These are phyloP conservation scores for Daphne laureola DNA, from an alignment of 441 rosid species.

Conservation along the genomic window DNA sequence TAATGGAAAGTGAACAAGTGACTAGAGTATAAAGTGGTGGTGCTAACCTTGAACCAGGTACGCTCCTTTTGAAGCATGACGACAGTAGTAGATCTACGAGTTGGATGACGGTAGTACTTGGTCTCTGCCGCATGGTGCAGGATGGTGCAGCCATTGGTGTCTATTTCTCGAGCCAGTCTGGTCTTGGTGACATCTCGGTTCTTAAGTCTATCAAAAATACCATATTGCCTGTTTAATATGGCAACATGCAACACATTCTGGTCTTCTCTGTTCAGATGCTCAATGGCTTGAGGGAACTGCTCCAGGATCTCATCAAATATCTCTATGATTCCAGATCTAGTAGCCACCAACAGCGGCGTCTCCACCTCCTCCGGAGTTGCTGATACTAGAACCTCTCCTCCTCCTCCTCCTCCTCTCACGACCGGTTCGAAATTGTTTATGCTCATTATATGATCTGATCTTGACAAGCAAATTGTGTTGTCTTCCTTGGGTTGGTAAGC, in stretches of 20 bases:
- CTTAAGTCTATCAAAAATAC: slow-evolving; percentile 1
- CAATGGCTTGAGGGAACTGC: slow-evolving; percentile 15
- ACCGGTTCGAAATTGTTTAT: no score
- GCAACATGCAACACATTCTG: slow-evolving; percentile 24
- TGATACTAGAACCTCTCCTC: no score
- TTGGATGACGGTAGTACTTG: not conserved
- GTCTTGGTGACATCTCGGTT: not conserved
- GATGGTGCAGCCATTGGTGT: slow-evolving; percentile 10
- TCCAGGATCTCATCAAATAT: slow-evolving; percentile 13
- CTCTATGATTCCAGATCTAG: slow-evolving; percentile 18
- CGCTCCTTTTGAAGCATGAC: slow-evolving; percentile 23
- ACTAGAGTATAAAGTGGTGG: no score
- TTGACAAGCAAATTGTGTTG: slow-evolving; percentile 1
- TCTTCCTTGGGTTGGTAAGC: slow-evolving; percentile 1
- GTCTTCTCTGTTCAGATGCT: not conserved
- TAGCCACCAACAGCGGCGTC: slow-evolving; percentile 15
- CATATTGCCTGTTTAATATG: slow-evolving; percentile 4
- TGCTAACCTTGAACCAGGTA: slow-evolving; percentile 21
- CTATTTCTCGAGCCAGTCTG: slow-evolving; percentile 16
- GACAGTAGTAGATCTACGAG: slow-evolving; percentile 15
- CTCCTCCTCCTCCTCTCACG: not conserved
- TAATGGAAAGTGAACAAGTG: no score
- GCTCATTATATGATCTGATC: not conserved
- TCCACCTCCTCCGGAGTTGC: not conserved
- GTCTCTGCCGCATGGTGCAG: slow-evolving; percentile 21